phyloP scores from a whole-genome alignment of 768 basidiomycete species.

The Hortiboletus flavorubellus region DNA sequence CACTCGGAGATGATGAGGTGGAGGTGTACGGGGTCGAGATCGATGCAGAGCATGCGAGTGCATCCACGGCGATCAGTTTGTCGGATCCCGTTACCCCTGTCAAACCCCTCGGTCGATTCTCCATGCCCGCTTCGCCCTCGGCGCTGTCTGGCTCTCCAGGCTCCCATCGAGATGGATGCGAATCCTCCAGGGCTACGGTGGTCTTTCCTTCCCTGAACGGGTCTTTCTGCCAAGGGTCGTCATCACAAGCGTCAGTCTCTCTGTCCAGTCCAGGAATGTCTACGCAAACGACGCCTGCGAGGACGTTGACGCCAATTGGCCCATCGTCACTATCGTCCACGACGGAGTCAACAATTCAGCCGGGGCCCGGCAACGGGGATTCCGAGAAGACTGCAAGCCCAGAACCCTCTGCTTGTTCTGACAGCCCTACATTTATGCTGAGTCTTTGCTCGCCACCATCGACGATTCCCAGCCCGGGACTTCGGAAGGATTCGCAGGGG shows the following conservation, averaged over 20 bases:
- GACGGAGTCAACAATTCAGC: not conserved
- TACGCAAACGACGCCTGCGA: conserved; percentile 11
- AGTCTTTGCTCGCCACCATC: conserved; percentile 11
- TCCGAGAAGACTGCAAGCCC: not conserved
- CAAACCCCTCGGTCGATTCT: conserved; percentile 12
- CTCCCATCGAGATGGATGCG: not conserved
- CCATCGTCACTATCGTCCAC: not conserved
- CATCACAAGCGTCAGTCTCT: not conserved
- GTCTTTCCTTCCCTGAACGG: conserved; percentile 27
- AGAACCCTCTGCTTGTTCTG: not conserved
- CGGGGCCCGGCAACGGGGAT: not conserved
- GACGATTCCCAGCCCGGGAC: conserved; percentile 5
- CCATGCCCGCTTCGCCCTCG: conserved; percentile 7
- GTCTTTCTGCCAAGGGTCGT: conserved; percentile 16
- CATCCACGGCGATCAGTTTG: not conserved
- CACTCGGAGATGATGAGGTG: conserved; percentile 13
- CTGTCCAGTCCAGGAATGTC: conserved; percentile 1
- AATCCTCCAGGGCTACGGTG: conserved; percentile 12
- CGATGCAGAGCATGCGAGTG: not conserved
- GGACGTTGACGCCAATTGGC: conserved; percentile 5
- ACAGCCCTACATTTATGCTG: conserved; percentile 1
- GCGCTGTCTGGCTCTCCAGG: not conserved
- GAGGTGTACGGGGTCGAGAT: conserved; percentile 7
- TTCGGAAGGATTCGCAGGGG: conserved; percentile 26
- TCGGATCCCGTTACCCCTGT: conserved; percentile 17